A percentile compares a stretch with the other conserved stretches of the same genome.
phyloP scores from a whole-genome alignment of 768 basidiomycete species.

The Tremella fuciformis region DNA sequence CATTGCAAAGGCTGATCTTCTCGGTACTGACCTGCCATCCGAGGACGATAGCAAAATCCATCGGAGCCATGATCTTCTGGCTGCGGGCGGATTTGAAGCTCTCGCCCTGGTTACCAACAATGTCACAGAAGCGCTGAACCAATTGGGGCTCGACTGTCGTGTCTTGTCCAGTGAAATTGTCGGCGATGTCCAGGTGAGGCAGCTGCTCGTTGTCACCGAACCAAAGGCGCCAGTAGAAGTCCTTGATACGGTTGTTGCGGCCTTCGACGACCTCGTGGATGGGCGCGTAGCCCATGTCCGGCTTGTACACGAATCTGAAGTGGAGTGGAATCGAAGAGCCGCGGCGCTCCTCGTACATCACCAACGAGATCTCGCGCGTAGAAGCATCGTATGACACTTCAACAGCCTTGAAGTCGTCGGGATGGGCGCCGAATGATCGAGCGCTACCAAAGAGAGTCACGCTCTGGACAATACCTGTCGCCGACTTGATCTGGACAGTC shows the following conservation, averaged over 20 bases:
- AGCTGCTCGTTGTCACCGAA: constrained; percentile 79
- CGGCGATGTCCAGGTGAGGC: constrained; percentile 73
- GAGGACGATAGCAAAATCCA: constrained; percentile 98
- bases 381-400: constrained; percentile 64
- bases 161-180: constrained; percentile 81
- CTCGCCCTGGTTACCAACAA: constrained; percentile 90
- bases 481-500: constrained; percentile 64
- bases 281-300: constrained; percentile 81
- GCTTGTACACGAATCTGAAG: constrained; percentile 81
- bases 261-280: constrained; percentile 83
- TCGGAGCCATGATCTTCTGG: constrained; percentile 73
- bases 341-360: constrained; percentile 77
- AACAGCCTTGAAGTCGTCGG: constrained; percentile 74
- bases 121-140: constrained; percentile 76
- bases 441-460: constrained; percentile 72
- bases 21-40: constrained; percentile 82
- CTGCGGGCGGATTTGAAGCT: constrained; percentile 77
- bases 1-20: not conserved
- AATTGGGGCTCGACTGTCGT: constrained; percentile 72
- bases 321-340: constrained; percentile 72
- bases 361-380: constrained; percentile 64
- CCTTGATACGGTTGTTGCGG: constrained; percentile 86
- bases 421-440: constrained; percentile 73
- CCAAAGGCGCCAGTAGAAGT: constrained; percentile 99
- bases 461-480: constrained; percentile 58